Evolutionary conservation across 75 land plant species (phyloP), one percentile per base, ranked within the genome.

Genomic region (Pseudotsuga menziesii): DNA sequence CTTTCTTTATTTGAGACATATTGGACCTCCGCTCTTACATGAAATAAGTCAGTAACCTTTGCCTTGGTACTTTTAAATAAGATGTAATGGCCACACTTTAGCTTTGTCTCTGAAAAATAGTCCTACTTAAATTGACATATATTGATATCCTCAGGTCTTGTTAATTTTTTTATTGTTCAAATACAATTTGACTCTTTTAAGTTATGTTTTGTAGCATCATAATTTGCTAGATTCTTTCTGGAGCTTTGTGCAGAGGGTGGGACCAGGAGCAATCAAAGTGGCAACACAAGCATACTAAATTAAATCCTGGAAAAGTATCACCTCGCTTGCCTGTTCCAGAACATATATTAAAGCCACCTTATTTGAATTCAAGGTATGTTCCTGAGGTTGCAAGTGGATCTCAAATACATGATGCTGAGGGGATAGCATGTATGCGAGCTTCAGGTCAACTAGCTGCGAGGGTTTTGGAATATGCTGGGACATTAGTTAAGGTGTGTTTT

Each of bases 371-470:
- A 39, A 52, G 44, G 13, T 69, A 73, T 41, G 44, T 87, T 14
- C 98, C 98, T 72, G 90, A 89, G 63, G 86, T 97, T 77, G 78
- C 83, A 0, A 85, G 81, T 72, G 88, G 88, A 56, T 81, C 86
- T 32, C 90, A 97, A 84, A 86, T 95, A 66, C 98, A 97, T 80
- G 94, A 97, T 85, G 88, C 83, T 26, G 85, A 80, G 39, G 98
- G 99, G 58, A 91, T 93, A 78, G 86, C 88, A 55, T 78, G 81
- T 71, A 97, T 97, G 99, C 85, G 96, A 80, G 94, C 88, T 72
- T 90, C 99, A 56, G 98, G 99, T 44, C 78, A 80, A 80, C 94
- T 97, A 82, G 99, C 98, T 27, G 96, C 99, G n/a, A 84, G 81
- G 66, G 99, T 97, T 75, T 88, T 94, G 52, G 84, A 93, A 44